Conservation (phyloP, 2,329 filamentous ascomycete species). For the Penicillium palitans region DNA sequence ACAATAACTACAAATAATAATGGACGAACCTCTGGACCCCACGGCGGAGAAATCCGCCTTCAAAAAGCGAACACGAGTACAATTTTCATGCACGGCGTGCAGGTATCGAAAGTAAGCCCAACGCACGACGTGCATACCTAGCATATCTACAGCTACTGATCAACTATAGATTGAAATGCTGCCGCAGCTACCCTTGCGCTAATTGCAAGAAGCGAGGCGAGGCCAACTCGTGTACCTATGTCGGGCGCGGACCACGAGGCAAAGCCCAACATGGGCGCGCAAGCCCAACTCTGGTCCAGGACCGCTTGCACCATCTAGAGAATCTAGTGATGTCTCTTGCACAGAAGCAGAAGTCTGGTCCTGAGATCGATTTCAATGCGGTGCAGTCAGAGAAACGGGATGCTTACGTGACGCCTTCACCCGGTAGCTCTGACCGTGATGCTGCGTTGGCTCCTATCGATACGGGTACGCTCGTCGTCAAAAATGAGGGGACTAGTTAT, state of each 20-base stretch:
- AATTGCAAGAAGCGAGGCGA: constrained; percentile 39
- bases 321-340: constrained; percentile 39
- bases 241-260: constrained; percentile 37
- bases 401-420: constrained; percentile 15
- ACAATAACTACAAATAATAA: neutral
- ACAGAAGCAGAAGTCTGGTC: constrained; percentile 27
- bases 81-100: constrained; percentile 42
- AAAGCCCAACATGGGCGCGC: constrained; percentile 29
- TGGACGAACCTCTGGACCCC: constrained; percentile 4
- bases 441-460: constrained; percentile 20
- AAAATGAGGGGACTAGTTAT: constrained; percentile 36
- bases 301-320: constrained; percentile 40
- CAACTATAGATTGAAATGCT: constrained; percentile 35
- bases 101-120: constrained; percentile 37
- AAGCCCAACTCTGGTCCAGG: constrained; percentile 35
- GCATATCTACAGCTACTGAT: neutral
- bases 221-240: constrained; percentile 34
- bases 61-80: constrained; percentile 39
- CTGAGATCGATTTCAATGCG: constrained; percentile 13
- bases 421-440: constrained; percentile 9
- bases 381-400: constrained; percentile 5
- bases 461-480: constrained; percentile 35
- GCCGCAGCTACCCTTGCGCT: constrained; percentile 37
- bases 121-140: constrained; percentile 1
- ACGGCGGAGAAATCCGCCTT: neutral